A percentile compares a stretch with the other conserved stretches of the same genome.
Evolutionary conservation across 345 rosid species (phyloP).

Genomic region (Eucalyptus tenuipes): DNA sequence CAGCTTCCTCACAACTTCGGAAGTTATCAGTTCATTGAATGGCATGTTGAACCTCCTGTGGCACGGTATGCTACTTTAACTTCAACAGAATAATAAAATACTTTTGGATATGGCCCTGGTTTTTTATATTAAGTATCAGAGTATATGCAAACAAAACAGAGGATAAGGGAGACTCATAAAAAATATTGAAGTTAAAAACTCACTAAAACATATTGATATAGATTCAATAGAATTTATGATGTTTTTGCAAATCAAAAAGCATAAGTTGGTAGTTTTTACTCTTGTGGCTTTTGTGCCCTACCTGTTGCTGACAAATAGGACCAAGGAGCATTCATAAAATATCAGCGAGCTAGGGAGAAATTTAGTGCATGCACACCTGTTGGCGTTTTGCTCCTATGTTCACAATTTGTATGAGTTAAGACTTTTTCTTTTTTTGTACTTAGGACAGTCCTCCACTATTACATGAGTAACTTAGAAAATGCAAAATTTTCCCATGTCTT

Average conservation of each 20-base stretch:
- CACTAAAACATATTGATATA: not conserved
- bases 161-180: not conserved
- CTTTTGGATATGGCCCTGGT: not conserved
- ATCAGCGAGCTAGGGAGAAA: not conserved
- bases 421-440: not conserved
- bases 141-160: not conserved
- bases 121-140: not conserved
- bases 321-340: not conserved
- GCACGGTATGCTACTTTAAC: conserved; percentile 17
- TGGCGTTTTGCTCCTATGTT: not conserved
- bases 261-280: not conserved
- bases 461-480: not conserved
- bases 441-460: not conserved
- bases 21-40: conserved; percentile 39
- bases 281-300: not conserved
- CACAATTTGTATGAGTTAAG: not conserved
- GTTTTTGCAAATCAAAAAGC: not conserved
- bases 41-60: conserved; percentile 49
- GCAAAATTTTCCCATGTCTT: not conserved
- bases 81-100: not conserved
- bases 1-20: conserved; percentile 60
- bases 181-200: not conserved
- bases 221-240: not conserved
- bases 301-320: not conserved
- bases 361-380: not conserved